These are phyloP conservation scores for Gentiana dahurica DNA, from an alignment of 257 asterid genomes.

Conservation along the genomic window DNA sequence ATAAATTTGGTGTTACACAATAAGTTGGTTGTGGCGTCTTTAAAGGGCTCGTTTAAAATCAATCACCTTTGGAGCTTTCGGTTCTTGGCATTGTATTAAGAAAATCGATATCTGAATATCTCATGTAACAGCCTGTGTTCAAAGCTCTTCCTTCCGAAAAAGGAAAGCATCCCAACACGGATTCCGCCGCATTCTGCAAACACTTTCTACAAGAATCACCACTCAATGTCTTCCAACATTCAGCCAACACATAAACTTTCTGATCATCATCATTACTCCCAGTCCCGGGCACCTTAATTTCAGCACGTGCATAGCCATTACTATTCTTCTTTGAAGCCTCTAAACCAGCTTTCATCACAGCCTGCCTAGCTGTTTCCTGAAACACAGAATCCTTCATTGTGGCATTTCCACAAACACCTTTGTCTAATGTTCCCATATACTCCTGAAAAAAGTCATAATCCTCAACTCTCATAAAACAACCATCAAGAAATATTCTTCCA, in stretches of 20 bases:
- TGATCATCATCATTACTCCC: neutral
- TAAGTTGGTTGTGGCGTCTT: too few relatives aligned
- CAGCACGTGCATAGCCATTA: slow-evolving; percentile 20
- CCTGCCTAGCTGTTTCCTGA: slow-evolving; percentile 19
- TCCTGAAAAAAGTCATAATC: slow-evolving; percentile 55
- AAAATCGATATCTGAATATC: slow-evolving; percentile 35
- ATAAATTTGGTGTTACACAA: too few relatives aligned
- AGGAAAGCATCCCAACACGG: slow-evolving; percentile 36
- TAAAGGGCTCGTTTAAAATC: neutral
- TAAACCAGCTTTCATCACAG: slow-evolving; percentile 21
- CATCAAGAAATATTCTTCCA: slow-evolving; percentile 64
- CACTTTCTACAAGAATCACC: slow-evolving; percentile 25
- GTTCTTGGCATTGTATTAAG: slow-evolving; percentile 28
- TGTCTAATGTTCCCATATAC: slow-evolving; percentile 27
- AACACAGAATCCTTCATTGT: slow-evolving; percentile 19
- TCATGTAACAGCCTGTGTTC: slow-evolving; percentile 38
- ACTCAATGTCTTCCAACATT: slow-evolving; percentile 34
- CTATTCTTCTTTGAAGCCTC: slow-evolving; percentile 15
- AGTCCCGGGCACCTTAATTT: slow-evolving; percentile 14
- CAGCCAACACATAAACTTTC: slow-evolving; percentile 30
- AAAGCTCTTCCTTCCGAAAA: slow-evolving; percentile 36
- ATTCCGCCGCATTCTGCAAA: slow-evolving; percentile 26
- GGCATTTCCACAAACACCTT: slow-evolving; percentile 25
- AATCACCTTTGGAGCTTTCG: slow-evolving; percentile 55
- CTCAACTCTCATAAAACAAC: slow-evolving; percentile 77